Conservation (phyloP, 805 yeast species). For the Candida vaughaniae region DNA sequence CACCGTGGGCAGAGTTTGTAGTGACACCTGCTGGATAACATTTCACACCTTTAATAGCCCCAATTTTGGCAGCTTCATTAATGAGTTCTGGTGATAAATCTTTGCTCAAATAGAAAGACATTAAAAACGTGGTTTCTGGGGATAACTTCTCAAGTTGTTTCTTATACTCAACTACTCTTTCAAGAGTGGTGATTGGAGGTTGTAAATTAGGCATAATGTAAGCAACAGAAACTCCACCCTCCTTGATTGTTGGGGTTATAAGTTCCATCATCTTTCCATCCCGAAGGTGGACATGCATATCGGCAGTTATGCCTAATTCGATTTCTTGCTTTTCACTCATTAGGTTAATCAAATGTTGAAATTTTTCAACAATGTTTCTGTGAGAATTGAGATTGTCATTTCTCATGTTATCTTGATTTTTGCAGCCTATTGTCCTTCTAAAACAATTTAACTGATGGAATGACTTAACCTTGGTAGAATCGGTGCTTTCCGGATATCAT, state of each 20-base stretch:
- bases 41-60: constrained; percentile 82
- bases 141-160: constrained; percentile 58
- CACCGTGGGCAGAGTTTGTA: constrained; percentile 92
- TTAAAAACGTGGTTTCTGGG: constrained; percentile 82
- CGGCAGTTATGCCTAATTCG: constrained; percentile 74
- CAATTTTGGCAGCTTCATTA: constrained; percentile 67
- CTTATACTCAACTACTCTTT: constrained; percentile 70
- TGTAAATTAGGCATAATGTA: constrained; percentile 95
- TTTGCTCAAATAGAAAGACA: constrained; percentile 82
- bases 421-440: no score
- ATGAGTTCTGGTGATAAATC: constrained; percentile 85
- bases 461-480: no score
- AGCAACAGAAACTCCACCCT: constrained; percentile 90
- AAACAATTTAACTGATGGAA: no score
- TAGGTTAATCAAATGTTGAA: no score
- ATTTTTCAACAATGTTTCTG: no score
- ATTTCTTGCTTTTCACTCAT: constrained; percentile 22
- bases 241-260: constrained; percentile 83
- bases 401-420: no score
- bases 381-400: no score
- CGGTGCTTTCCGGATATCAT: no score
- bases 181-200: constrained; percentile 85
- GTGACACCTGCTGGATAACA: constrained; percentile 99
- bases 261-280: constrained; percentile 92
- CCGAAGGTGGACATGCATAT: constrained; percentile 94